Evolutionary conservation across 2,329 filamentous ascomycete genomes (phyloP).

Genomic region (Colletotrichum gloeosporioides): DNA sequence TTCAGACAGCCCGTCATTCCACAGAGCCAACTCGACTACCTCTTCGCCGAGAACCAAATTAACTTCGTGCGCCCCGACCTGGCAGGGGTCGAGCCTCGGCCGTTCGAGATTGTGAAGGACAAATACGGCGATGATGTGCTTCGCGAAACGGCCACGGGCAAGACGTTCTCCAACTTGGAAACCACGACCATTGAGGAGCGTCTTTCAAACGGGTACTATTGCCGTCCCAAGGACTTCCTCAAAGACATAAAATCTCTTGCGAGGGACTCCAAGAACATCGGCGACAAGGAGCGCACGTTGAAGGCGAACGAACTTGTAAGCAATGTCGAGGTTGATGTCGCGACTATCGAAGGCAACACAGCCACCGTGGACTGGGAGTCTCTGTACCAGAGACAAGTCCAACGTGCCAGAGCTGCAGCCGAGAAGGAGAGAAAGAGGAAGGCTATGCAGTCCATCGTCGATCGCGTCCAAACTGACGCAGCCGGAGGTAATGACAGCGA

Average conservation of each 20-base stretch:
- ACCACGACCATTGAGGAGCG: slow-evolving; percentile 93
- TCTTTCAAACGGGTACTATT: slow-evolving; percentile 96
- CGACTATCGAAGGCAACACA: slow-evolving; percentile 73
- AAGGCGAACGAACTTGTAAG: slow-evolving; percentile 91
- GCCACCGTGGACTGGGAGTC: slow-evolving; percentile 79
- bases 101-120: slow-evolving; percentile 82
- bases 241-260: slow-evolving; percentile 84
- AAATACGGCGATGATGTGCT: slow-evolving; percentile 80
- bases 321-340: slow-evolving; percentile 94
- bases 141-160: slow-evolving; percentile 75
- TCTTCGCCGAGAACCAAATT: slow-evolving; percentile 84
- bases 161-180: slow-evolving; percentile 95
- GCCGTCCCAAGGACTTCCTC: slow-evolving; percentile 86
- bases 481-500: slow-evolving; percentile 57
- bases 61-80: slow-evolving; percentile 66
- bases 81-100: slow-evolving; percentile 63
- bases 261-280: slow-evolving; percentile 81
- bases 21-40: slow-evolving; percentile 75
- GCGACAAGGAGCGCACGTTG: slow-evolving; percentile 82
- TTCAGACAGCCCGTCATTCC: slow-evolving; percentile 84
- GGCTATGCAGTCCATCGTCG: slow-evolving; percentile 61
- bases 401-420: slow-evolving; percentile 63
- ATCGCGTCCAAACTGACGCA: slow-evolving; percentile 56
- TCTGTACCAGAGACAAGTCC: slow-evolving; percentile 75
- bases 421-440: slow-evolving; percentile 69